Evolutionary conservation across 805 yeast genomes (phyloP).

Genomic region (Jamesozyma gamospora): DNA sequence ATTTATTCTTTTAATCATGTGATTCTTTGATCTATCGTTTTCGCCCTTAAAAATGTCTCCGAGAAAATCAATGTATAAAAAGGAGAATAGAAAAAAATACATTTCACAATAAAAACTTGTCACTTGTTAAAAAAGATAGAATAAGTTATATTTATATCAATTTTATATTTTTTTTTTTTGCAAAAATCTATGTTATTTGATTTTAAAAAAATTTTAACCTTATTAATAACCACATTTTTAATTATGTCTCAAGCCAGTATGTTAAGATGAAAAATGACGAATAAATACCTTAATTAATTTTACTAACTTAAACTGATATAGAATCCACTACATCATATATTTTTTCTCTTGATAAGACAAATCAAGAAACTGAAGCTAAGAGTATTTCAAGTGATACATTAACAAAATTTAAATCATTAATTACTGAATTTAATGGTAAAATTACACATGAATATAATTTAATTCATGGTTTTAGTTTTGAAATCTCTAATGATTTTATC

Average conservation of each 20-base stretch:
- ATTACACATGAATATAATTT: slow-evolving; percentile 41
- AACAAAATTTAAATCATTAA: slow-evolving; percentile 25
- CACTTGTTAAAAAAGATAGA: neutral
- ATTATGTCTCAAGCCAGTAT: neutral
- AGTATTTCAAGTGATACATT: slow-evolving; percentile 1
- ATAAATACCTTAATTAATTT: neutral
- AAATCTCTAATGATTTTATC: slow-evolving; percentile 1
- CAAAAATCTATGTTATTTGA: too few species aligned
- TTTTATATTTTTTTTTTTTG: too few species aligned
- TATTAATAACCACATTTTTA: neutral
- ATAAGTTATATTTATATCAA: too few species aligned
- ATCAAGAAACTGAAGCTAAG: neutral
- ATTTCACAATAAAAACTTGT: too few species aligned
- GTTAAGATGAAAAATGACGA: neutral
- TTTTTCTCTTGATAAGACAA: slow-evolving; percentile 9
- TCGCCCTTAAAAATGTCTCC: too few species aligned
- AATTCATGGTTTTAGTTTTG: slow-evolving; percentile 14
- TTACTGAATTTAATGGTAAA: slow-evolving; percentile 34
- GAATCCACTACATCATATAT: slow-evolving; percentile 12
- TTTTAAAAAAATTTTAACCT: too few species aligned
- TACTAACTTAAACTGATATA: neutral
- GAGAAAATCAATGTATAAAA: too few species aligned
- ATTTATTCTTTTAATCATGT: too few species aligned
- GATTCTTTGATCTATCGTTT: too few species aligned
- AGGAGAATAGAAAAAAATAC: too few species aligned